Base-by-base conservation (phyloP, 2,329 filamentous ascomycete species). In the Microcera coccophila region DNA sequence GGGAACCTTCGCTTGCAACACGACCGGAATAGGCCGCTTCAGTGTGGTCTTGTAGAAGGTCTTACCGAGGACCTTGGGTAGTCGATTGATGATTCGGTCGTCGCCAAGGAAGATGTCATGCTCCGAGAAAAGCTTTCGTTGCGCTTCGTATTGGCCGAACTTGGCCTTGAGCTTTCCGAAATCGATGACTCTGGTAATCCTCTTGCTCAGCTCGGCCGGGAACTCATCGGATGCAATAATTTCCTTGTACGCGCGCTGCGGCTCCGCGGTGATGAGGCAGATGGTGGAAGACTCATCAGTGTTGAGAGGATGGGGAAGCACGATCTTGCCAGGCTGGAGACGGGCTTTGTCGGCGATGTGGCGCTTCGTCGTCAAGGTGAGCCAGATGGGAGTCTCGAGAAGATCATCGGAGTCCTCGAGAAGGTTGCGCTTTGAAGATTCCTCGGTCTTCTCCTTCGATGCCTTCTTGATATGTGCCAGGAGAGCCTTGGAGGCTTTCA, bases 51-150 rank as follows among this genome's bases (percentile, higher is more conserved):
- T 85, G 78, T 93, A 97, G 67, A 98, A 97, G 2, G 85, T 85
- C 73, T 95, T 97, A 57, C 91, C 93, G 11, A 98, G 81, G 3
- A 83, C 73, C 52, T 80, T 78, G 43, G 90, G 88, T 46, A 97
- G 76, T 20, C 75, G 71, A 63, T 78, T 83, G 61, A 84, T 74
- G 57, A 98, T 86, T 37, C 93, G 78, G 61, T 95, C 87, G 64
- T 98, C 93, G 39, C 87, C 91, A 44, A 98, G 76, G 72, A 98
- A 97, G 43, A 97, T 72, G 63, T 97, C 93, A 67, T 96, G 89
- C 66, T 95, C 88, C 34, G 81, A 73, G 49, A 85, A 79, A 26
- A 98, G 78, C 66, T 93, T 88, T 52, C 93, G 78, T 67, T 87
- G 83, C 40, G 81, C 82, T 72, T 98, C 93, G 68, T 88, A 98